A percentile compares a stretch with the other conserved stretches of the same genome.
phyloP scores from a whole-genome alignment of 805 yeast species.

The Zygotorulaspora chibaensis region DNA sequence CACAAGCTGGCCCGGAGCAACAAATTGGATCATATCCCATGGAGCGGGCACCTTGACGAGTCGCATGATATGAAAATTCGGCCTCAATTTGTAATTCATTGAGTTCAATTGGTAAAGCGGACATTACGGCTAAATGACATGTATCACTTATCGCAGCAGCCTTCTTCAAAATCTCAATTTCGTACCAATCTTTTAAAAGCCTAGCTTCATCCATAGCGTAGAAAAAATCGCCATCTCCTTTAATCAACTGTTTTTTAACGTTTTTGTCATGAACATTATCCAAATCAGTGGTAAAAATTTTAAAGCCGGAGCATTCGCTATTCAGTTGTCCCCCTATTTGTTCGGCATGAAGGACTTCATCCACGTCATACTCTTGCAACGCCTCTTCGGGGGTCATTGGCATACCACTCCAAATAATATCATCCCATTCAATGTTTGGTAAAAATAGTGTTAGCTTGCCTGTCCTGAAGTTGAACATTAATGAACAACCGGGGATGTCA shows the following conservation, averaged over 20 bases:
- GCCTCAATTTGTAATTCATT: constrained; percentile 94
- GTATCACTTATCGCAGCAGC: constrained; percentile 85
- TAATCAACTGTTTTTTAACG: constrained; percentile 38
- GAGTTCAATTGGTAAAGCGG: constrained; percentile 79
- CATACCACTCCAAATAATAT: constrained; percentile 93
- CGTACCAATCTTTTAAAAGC: constrained; percentile 77
- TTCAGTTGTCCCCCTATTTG: constrained; percentile 38
- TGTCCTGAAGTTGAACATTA: constrained; percentile 49
- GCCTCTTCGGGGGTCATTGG: constrained; percentile 73
- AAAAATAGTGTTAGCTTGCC: constrained; percentile 68
- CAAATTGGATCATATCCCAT: constrained; percentile 94
- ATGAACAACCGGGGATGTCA: constrained; percentile 70
- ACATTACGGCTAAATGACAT: constrained; percentile 88
- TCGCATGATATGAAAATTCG: constrained; percentile 87
- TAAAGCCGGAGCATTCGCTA: constrained; percentile 25
- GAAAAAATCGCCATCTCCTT: constrained; percentile 47
- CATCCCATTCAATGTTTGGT: constrained; percentile 82
- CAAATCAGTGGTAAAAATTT: constrained; percentile 50
- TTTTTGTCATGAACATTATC: constrained; percentile 41
- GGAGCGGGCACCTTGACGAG: constrained; percentile 87
- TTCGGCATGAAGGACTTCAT: constrained; percentile 63
- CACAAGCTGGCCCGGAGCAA: constrained; percentile 87
- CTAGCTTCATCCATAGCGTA: constrained; percentile 86
- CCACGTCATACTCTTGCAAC: constrained; percentile 63
- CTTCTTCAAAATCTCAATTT: constrained; percentile 66